phyloP scores from a whole-genome alignment of 2,329 filamentous ascomycete genomes.

The Calonectria henricotiae region DNA sequence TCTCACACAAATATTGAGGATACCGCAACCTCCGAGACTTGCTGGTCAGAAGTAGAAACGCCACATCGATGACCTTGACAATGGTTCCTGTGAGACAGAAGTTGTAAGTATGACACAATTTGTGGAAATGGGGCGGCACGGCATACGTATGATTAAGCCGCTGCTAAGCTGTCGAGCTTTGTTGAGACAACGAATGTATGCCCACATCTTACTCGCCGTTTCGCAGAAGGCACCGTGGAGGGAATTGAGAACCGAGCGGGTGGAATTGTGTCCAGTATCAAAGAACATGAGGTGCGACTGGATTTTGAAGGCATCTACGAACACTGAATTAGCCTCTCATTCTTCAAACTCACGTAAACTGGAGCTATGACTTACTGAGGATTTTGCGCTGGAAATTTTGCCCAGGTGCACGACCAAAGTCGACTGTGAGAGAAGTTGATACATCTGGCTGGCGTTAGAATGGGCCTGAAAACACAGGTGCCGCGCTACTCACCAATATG shows the following conservation, averaged over 20 bases:
- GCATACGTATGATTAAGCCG: constrained; percentile 76
- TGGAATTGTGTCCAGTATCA: constrained; percentile 84
- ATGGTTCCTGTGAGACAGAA: constrained; percentile 70
- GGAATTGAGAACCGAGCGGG: constrained; percentile 79
- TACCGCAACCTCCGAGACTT: constrained; percentile 63
- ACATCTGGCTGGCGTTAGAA: constrained; percentile 57
- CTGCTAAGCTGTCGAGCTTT: constrained; percentile 70
- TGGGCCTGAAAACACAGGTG: constrained; percentile 7
- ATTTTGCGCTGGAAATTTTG: constrained; percentile 86
- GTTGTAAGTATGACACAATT: constrained; percentile 20
- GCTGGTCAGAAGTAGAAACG: constrained; percentile 76
- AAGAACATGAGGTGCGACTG: constrained; percentile 89
- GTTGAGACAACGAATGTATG: constrained; percentile 74
- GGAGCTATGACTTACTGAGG: constrained; percentile 68
- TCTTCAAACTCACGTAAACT: no score
- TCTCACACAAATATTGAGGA: constrained; percentile 71
- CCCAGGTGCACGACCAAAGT: constrained; percentile 81
- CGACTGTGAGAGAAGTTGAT: constrained; percentile 84
- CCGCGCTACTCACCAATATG: constrained; percentile 63
- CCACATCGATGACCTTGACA: constrained; percentile 76
- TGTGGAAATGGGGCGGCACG: rapidly evolving
- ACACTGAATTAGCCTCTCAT: neutral
- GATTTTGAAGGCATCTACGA: constrained; percentile 80
- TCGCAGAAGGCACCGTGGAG: constrained; percentile 83
- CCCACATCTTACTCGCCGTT: constrained; percentile 83